Evolutionary conservation across 2,329 filamentous ascomycete genomes (phyloP).

Genomic region (Phaeosphaeriaceae sp.): DNA sequence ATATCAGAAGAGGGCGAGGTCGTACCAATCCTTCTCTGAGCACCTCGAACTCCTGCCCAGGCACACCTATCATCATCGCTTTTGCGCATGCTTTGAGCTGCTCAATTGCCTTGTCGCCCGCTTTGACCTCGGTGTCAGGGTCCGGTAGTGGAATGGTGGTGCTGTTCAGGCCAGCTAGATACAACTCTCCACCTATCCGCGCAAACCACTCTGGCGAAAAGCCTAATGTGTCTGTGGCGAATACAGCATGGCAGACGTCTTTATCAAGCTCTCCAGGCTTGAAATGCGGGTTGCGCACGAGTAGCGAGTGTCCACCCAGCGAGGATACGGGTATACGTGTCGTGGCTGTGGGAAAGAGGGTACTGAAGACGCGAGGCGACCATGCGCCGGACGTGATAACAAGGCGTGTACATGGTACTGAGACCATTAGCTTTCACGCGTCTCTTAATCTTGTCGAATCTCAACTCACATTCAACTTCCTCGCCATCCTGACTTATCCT

Average conservation of each 20-base stretch:
- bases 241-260: slow-evolving; percentile 70
- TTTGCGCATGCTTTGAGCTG: slow-evolving; percentile 59
- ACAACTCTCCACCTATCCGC: slow-evolving; percentile 71
- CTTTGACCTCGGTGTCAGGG: slow-evolving; percentile 58
- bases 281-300: slow-evolving; percentile 68
- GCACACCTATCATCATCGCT: slow-evolving; percentile 55
- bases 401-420: slow-evolving; percentile 69
- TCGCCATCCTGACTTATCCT: slow-evolving; percentile 28
- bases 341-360: slow-evolving; percentile 66
- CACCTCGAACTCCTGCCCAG: slow-evolving; percentile 64
- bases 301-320: slow-evolving; percentile 75
- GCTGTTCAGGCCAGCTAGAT: slow-evolving; percentile 75
- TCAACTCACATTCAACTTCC: slow-evolving; percentile 14
- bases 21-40: slow-evolving; percentile 65
- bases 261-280: slow-evolving; percentile 50
- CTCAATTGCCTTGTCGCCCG: slow-evolving; percentile 57
- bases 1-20: background rate
- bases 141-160: slow-evolving; percentile 66
- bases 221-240: slow-evolving; percentile 63
- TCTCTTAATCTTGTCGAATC: background rate
- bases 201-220: slow-evolving; percentile 78
- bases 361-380: slow-evolving; percentile 70
- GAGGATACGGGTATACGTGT: slow-evolving; percentile 64
- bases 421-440: slow-evolving; percentile 13
- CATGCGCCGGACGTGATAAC: slow-evolving; percentile 75